Evolutionary conservation across 2,329 filamentous ascomycete species (phyloP).

Genomic region (Thermochaetoides dissita): DNA sequence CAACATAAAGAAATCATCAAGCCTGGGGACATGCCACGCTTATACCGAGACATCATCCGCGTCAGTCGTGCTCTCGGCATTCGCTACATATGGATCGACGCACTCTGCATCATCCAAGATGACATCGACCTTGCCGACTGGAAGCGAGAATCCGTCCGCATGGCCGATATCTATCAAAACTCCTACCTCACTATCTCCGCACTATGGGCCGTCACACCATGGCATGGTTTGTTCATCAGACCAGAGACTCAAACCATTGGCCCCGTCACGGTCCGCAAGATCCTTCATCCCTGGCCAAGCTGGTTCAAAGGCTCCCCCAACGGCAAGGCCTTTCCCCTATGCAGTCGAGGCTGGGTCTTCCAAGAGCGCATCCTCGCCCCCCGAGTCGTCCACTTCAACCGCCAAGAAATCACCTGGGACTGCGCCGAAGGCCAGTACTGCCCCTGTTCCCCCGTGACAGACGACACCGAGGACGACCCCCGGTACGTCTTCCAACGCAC

Average conservation of each 20-base stretch:
- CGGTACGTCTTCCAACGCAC: no score
- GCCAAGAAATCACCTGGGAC: not conserved
- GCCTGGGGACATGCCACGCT: not conserved
- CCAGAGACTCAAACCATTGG: no score
- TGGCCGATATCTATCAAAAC: not conserved
- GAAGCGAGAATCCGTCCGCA: not conserved
- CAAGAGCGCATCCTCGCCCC: not conserved
- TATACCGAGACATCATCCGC: not conserved
- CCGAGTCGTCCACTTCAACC: not conserved
- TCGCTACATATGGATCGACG: not conserved
- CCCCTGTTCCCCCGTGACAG: no score
- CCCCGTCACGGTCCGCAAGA: not conserved
- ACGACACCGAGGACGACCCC: no score
- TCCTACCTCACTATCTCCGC: not conserved
- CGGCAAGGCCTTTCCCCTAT: not conserved
- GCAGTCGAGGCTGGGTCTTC: not conserved
- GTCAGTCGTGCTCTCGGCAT: not conserved
- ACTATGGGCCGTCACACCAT: not conserved
- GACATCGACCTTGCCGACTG: not conserved
- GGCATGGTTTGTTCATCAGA: not conserved
- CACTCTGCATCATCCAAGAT: not conserved
- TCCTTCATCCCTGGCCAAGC: not conserved
- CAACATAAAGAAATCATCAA: not conserved
- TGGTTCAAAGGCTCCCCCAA: not conserved
- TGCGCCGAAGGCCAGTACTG: no score